A percentile compares a stretch with the other conserved stretches of the same genome.
These are phyloP conservation scores for Podaxis pistillaris DNA, from an alignment of 768 basidiomycete genomes.

Conservation along the genomic window DNA sequence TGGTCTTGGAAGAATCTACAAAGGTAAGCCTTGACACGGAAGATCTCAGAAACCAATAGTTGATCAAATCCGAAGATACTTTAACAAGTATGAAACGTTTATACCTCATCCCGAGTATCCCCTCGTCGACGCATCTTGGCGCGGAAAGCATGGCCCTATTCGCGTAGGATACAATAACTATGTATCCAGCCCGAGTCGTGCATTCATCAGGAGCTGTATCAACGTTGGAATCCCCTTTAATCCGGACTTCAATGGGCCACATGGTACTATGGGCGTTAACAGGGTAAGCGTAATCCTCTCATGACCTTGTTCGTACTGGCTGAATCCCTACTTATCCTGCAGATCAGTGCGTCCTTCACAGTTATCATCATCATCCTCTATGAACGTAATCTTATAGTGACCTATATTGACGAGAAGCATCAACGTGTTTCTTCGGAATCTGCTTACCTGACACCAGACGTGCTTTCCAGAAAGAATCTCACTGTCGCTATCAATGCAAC, in stretches of 20 bases:
- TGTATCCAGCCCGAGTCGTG: constrained; percentile 40
- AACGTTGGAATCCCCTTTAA: constrained; percentile 55
- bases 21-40: constrained; percentile 36
- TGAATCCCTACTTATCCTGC: constrained; percentile 6
- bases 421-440: constrained; percentile 57
- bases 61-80: constrained; percentile 43
- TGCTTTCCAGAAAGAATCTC: constrained; percentile 59
- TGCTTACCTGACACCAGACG: constrained; percentile 61
- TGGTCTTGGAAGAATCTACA: constrained; percentile 61
- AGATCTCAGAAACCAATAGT: neutral
- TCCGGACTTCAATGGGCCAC: constrained; percentile 61
- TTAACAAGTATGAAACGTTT: constrained; percentile 55
- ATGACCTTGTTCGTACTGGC: neutral
- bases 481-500: constrained; percentile 50
- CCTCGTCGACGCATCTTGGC: constrained; percentile 44
- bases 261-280: constrained; percentile 60
- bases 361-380: neutral
- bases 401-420: constrained; percentile 52
- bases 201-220: constrained; percentile 56
- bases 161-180: constrained; percentile 56
- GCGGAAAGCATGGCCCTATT: constrained; percentile 56
- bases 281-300: constrained; percentile 38
- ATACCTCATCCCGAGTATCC: constrained; percentile 50
- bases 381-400: constrained; percentile 43
- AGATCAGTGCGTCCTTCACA: constrained; percentile 27